These are phyloP conservation scores for Solanum neorickii DNA, from an alignment of 257 asterid species.

Conservation along the genomic window DNA sequence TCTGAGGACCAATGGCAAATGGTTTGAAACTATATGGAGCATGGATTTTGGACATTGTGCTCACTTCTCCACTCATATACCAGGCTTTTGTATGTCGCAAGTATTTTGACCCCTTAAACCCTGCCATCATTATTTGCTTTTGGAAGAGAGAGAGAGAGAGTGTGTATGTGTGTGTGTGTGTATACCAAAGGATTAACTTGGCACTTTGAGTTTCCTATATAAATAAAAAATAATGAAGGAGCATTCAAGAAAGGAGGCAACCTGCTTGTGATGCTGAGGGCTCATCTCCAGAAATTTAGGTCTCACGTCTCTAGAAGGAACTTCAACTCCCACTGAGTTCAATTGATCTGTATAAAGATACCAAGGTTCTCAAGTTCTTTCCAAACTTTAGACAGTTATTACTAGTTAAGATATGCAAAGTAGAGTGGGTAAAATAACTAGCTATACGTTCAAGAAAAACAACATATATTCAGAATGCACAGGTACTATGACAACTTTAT, in stretches of 20 bases:
- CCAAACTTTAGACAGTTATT: background rate
- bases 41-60: background rate
- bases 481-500: background rate
- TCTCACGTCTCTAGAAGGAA: conserved; percentile 14
- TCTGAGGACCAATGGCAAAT: background rate
- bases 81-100: background rate
- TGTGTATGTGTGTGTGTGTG: background rate
- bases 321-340: conserved; percentile 16
- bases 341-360: conserved; percentile 19
- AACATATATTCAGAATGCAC: background rate
- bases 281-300: conserved; percentile 10
- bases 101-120: background rate
- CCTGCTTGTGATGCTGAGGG: conserved; percentile 38
- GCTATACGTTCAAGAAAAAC: background rate
- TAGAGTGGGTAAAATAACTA: background rate
- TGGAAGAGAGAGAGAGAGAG: background rate
- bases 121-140: background rate
- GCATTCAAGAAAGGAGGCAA: conserved; percentile 12
- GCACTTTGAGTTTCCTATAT: background rate
- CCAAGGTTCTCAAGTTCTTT: background rate
- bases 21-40: background rate
- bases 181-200: background rate
- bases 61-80: background rate
- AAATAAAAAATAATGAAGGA: conserved; percentile 5
- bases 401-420: background rate